Base-by-base conservation (phyloP, 257 asterid species). In the Prunella vulgaris region DNA sequence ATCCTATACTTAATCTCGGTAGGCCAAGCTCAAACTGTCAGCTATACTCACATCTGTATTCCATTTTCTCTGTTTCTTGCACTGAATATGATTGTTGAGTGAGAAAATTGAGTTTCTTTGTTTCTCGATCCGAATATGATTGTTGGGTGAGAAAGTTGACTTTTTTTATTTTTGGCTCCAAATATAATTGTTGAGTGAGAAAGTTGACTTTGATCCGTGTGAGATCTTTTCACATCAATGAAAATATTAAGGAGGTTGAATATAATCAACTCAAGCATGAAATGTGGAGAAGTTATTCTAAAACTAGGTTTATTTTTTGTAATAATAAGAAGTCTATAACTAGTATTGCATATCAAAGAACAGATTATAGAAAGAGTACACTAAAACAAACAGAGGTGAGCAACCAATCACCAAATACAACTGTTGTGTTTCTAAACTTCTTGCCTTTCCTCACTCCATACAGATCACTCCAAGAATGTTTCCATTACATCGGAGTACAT, bases 401-500 rank as follows among this genome's bases (percentile, higher is more conserved):
- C 69, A 65, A 76, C 51, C 46, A 68, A 77, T 58, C 68, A 33
- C 66, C 67, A 37, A 69, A 49, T 60, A 38, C 69, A 61, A 63
- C 62, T 64, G 35, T 74, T 70, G 66, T 57, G 73, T 68, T 73
- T 72, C 64, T 70, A 65, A 73, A 14, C 70, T 69, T 13, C 46
- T 42, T 64, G 27, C 66, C 67, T 53, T 64, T 38, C 68, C 49
- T 54, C 60, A 74, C 40, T 48, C 61, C 46, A n/a, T 30, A 57
- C 56, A 68, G 48, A 35, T 81, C 81, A 88, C 62, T 90, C 97
- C 96, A 90, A 78, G 91, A 86, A 87, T 74, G 84, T 86, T 66
- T 87, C 99, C 99, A 93, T 90, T 44, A 84, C 95, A 78, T 93
- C 99, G 2, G 88, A 72, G 70, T 84, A 90, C 95, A 90, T 84